A percentile compares a stretch with the other conserved stretches of the same genome.
Conservation (phyloP, 345 rosid species). For the Hirschfeldia incana region DNA sequence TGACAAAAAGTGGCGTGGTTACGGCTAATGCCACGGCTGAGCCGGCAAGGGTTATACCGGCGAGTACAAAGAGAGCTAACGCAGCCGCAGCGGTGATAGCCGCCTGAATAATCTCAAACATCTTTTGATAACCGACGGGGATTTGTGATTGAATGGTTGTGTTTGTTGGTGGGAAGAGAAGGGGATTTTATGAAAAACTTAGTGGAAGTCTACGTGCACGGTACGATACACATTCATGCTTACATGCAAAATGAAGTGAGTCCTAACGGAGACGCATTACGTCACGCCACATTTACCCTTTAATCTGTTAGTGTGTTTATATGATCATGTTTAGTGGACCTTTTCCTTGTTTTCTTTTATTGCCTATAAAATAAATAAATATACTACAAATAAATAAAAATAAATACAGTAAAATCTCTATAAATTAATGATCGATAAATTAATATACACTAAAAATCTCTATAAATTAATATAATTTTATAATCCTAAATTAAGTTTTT, state of each 20-base stretch:
- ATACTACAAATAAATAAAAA: no score
- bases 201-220: conserved; percentile 31
- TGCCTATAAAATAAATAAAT: background rate
- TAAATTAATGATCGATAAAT: no score
- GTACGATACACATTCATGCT: conserved; percentile 20
- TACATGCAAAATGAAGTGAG: conserved; percentile 23
- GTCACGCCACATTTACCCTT: conserved; percentile 8
- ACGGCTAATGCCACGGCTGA: conserved; percentile 61
- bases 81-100: conserved; percentile 52
- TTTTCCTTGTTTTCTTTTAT: background rate
- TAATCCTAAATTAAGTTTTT: no score
- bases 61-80: conserved; percentile 55
- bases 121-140: background rate
- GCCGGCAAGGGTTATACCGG: conserved; percentile 57
- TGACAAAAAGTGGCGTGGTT: conserved; percentile 65
- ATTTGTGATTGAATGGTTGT: background rate
- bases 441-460: no score
- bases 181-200: conserved; percentile 18
- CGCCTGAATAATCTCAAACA: conserved; percentile 22
- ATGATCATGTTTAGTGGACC: background rate
- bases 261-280: background rate
- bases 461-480: no score
- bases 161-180: conserved; percentile 11
- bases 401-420: no score
- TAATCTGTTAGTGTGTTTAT: background rate